phyloP scores from a whole-genome alignment of 495 filamentous ascomycete species.

The Penicillium paxilli region DNA sequence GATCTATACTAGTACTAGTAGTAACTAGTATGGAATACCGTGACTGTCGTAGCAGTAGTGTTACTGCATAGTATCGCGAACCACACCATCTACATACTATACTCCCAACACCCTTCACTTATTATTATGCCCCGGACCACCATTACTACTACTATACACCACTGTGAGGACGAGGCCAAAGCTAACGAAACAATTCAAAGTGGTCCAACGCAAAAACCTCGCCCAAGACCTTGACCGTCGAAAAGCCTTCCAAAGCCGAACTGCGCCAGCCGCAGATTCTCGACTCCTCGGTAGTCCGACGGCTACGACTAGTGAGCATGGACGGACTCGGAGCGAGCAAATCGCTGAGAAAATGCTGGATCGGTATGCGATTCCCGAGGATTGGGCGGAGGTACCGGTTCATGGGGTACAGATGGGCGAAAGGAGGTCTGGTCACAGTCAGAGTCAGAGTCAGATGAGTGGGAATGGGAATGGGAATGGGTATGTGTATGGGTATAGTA shows the following conservation, averaged over 20 bases:
- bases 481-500: neutral
- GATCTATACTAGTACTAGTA: too few relatives aligned
- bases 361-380: conserved; percentile 9
- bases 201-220: conserved; percentile 23
- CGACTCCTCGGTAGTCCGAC: conserved; percentile 14
- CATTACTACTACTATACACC: too few relatives aligned
- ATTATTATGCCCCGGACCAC: too few relatives aligned
- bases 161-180: neutral
- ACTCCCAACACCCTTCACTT: too few relatives aligned
- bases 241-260: conserved; percentile 29
- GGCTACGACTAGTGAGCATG: conserved; percentile 6
- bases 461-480: neutral
- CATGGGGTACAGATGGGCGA: conserved; percentile 10
- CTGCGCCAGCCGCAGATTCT: conserved; percentile 8
- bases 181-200: conserved; percentile 4
- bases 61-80: too few relatives aligned
- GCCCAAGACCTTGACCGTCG: conserved; percentile 35
- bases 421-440: neutral
- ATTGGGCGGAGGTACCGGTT: conserved; percentile 22
- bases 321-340: neutral
- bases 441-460: neutral
- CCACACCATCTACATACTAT: too few relatives aligned
- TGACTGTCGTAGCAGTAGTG: too few relatives aligned
- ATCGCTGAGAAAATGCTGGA: conserved; percentile 29
- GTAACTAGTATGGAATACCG: too few relatives aligned